Evolutionary conservation across 1,284 basidiomycete genomes (phyloP).

Genomic region (Pterulicium gracile): DNA sequence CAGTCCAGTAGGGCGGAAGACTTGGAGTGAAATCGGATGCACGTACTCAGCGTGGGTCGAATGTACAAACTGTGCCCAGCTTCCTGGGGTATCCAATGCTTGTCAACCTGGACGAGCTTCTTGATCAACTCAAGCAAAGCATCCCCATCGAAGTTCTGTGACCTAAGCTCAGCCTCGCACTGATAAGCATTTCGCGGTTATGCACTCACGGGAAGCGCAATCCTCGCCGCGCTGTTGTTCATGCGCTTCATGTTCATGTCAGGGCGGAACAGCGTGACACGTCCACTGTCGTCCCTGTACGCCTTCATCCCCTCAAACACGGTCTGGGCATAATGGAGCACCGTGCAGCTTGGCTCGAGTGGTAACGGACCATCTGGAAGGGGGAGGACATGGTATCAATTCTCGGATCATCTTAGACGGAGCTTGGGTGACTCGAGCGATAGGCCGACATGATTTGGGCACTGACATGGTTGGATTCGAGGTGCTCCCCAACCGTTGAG

Average conservation of each 20-base stretch:
- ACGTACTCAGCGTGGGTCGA: conserved; percentile 67
- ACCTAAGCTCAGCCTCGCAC: no score
- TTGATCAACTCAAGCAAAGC: conserved; percentile 81
- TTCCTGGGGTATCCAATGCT: conserved; percentile 87
- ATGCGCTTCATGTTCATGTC: conserved; percentile 98
- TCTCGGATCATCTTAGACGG: no score
- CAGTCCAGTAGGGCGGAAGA: conserved; percentile 4
- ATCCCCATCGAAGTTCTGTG: conserved; percentile 72
- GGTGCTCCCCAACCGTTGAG: conserved; percentile 76
- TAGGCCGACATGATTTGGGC: no score
- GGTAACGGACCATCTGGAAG: conserved; percentile 57
- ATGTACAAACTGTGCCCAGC: conserved; percentile 90
- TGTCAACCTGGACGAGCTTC: conserved; percentile 79
- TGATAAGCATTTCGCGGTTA: no score
- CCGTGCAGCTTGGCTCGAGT: conserved; percentile 78
- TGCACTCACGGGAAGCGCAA: conserved; percentile 64
- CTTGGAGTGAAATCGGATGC: background rate
- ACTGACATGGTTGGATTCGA: conserved; percentile 74
- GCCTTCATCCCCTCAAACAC: conserved; percentile 97
- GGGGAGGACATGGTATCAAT: no score
- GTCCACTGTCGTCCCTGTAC: conserved; percentile 73
- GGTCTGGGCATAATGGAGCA: conserved; percentile 89
- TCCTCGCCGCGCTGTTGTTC: conserved; percentile 65
- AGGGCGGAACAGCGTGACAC: conserved; percentile 85
- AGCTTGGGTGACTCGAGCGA: no score